These are phyloP conservation scores for Phytopythium boreale DNA, from an alignment of 352 stramenopile genomes.

Conservation along the genomic window DNA sequence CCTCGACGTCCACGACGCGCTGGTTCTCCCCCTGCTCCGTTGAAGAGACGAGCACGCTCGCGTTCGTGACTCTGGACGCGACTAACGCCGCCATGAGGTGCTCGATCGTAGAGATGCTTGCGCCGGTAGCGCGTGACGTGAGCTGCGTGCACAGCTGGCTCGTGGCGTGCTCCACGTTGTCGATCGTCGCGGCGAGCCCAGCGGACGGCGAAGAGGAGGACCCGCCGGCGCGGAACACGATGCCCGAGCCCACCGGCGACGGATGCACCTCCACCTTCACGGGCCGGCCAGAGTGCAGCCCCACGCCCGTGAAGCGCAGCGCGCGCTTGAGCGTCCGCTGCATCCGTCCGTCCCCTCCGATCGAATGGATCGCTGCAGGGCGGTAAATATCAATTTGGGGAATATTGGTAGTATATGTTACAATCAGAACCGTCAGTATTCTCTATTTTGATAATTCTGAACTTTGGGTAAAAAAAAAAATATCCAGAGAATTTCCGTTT, in stretches of 20 bases:
- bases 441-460: too few relatives aligned
- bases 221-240: conserved; percentile 28
- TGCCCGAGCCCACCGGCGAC: conserved; percentile 21
- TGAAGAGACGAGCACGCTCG: conserved; percentile 22
- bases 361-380: not conserved
- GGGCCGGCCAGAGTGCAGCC: conserved; percentile 46
- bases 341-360: conserved; percentile 11
- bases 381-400: too few relatives aligned
- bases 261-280: conserved; percentile 34
- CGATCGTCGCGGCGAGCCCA: conserved; percentile 24
- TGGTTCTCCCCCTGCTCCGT: not conserved
- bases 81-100: conserved; percentile 67
- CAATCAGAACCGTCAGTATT: too few relatives aligned
- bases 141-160: conserved; percentile 66
- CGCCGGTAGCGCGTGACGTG: not conserved
- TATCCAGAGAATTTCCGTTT: too few relatives aligned
- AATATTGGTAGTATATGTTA: too few relatives aligned
- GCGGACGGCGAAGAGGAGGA: not conserved
- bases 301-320: conserved; percentile 52
- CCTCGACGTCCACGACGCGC: conserved; percentile 18
- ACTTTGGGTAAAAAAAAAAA: too few relatives aligned
- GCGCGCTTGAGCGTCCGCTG: conserved; percentile 49
- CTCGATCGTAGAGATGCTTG: conserved; percentile 49
- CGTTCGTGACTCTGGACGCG: conserved; percentile 41
- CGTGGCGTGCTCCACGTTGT: conserved; percentile 33